phyloP scores from a whole-genome alignment of 768 basidiomycete genomes.

The Suillus sp. region DNA sequence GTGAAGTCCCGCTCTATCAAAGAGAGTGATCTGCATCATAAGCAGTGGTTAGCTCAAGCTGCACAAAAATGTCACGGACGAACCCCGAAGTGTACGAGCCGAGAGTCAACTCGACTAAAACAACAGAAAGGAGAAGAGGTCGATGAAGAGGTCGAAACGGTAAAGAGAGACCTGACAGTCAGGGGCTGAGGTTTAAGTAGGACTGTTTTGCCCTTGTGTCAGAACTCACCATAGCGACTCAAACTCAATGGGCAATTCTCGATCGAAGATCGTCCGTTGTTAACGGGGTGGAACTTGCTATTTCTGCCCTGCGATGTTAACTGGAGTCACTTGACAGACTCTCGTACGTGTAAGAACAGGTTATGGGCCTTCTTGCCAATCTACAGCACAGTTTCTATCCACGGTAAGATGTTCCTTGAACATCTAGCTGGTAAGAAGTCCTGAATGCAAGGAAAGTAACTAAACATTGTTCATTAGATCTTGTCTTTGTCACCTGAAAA shows the following conservation, averaged over 20 bases:
- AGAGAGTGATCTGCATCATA: slow-evolving; percentile 61
- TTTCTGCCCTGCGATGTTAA: not conserved
- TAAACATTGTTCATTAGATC: too few species aligned
- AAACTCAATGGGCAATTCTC: slow-evolving; percentile 1
- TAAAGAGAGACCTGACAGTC: not conserved
- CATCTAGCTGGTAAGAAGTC: too few species aligned
- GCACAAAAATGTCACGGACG: slow-evolving; percentile 19
- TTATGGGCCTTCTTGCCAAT: not conserved
- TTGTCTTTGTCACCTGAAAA: not conserved
- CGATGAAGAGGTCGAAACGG: slow-evolving; percentile 27
- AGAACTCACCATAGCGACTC: slow-evolving; percentile 19
- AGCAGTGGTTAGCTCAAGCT: slow-evolving; percentile 14
- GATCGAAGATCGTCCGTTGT: slow-evolving; percentile 12
- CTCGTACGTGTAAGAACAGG: not conserved
- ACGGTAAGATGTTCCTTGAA: not conserved
- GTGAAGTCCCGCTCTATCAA: slow-evolving; percentile 63
- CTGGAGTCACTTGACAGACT: not conserved
- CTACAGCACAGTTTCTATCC: too few species aligned
- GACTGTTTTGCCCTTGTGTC: slow-evolving; percentile 6
- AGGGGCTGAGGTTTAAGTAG: slow-evolving; percentile 14
- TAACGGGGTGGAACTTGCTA: slow-evolving; percentile 6
- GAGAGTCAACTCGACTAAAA: slow-evolving; percentile 70
- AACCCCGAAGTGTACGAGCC: slow-evolving; percentile 54
- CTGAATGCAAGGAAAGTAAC: not conserved
- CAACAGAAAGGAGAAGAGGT: slow-evolving; percentile 36